Conservation (phyloP, 1,284 basidiomycete species). For the Malassezia obtusa region DNA sequence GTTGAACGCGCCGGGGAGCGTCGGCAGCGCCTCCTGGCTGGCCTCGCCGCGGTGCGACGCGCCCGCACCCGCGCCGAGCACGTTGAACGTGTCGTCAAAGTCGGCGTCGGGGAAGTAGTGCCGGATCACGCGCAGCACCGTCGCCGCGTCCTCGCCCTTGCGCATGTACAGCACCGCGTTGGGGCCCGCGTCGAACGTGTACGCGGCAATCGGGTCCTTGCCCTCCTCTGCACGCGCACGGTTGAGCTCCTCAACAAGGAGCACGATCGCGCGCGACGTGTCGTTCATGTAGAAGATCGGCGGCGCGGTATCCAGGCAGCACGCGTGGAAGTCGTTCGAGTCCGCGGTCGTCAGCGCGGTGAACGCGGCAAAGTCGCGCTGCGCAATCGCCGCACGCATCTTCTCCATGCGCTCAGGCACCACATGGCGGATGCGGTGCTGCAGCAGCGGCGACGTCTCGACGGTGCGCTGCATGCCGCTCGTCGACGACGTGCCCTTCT, state of each 20-base stretch:
- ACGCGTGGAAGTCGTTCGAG: constrained; percentile 85
- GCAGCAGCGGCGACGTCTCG: constrained; percentile 75
- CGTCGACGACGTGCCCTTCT: constrained; percentile 92
- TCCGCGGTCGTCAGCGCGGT: constrained; percentile 89
- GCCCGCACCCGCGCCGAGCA: constrained; percentile 32
- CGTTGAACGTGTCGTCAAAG: constrained; percentile 46
- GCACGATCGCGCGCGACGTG: constrained; percentile 56
- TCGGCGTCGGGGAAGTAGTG: constrained; percentile 47
- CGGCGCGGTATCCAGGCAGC: constrained; percentile 87
- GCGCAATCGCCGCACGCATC: constrained; percentile 70
- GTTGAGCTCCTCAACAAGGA: constrained; percentile 77
- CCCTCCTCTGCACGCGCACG: constrained; percentile 57
- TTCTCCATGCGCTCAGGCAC: constrained; percentile 77
- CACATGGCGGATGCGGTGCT: constrained; percentile 75
- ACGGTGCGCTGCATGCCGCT: constrained; percentile 95
- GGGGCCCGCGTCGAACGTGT: constrained; percentile 96
- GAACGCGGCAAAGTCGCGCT: constrained; percentile 76
- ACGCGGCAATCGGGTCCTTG: constrained; percentile 70
- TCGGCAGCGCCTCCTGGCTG: constrained; percentile 22
- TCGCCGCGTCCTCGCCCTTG: constrained; percentile 48
- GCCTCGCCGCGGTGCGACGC: constrained; percentile 36
- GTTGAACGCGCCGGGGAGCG: constrained; percentile 36
- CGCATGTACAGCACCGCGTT: constrained; percentile 95
- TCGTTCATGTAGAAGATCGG: constrained; percentile 99
- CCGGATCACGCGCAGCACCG: constrained; percentile 32